Evolutionary conservation across 805 yeast species (phyloP), one percentile per base, ranked within the genome.

Genomic region (Nakazawaea populi): DNA sequence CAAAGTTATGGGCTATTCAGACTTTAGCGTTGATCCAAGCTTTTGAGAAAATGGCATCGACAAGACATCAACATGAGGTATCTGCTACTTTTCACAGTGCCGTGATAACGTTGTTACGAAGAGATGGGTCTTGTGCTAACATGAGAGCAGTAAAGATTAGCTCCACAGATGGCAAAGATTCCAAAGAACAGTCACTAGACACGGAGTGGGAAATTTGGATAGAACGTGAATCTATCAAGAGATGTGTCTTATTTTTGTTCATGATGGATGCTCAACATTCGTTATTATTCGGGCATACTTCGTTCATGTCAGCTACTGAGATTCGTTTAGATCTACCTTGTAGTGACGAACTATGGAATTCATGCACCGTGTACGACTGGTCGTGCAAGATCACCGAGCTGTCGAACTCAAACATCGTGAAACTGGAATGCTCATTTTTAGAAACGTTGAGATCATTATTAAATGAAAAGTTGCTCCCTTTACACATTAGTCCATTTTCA

Each of bases 251-350:
- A 34, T 55, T 61, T 32, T 58, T 59, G 35, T 61, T 61, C 51
- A 51, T 61, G 30, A 60, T 60, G 63, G 65, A 61, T 54, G 49
- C 63, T n/a, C 65, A 61, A 52, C 65, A 61, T 42, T 57, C 62
- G 4, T 58, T 59, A 4, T 46, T 61, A 18, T 61, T 61, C 44
- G 64, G 64, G 31, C 56, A 53, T 38, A 48, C 52, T 4, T 51
- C 56, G 8, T 51, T 46, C 18, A 47, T 53, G 51, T 61, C 65
- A 12, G 59, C 60, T 2, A 58, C 58, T 44, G 65, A 62, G 47
- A 55, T 62, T 40, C 47, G 54, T 43, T 46, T 61, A 24, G 60
- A 56, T 29, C 52, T 61, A 30, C 65, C 65, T 9, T 59, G 63
- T 41, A 40, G 54, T 39, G 63, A 60, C 14, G 49, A 51, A 8